Evolutionary conservation across 257 asterid genomes (phyloP).

Genomic region (Lithospermum erythrorhizon): DNA sequence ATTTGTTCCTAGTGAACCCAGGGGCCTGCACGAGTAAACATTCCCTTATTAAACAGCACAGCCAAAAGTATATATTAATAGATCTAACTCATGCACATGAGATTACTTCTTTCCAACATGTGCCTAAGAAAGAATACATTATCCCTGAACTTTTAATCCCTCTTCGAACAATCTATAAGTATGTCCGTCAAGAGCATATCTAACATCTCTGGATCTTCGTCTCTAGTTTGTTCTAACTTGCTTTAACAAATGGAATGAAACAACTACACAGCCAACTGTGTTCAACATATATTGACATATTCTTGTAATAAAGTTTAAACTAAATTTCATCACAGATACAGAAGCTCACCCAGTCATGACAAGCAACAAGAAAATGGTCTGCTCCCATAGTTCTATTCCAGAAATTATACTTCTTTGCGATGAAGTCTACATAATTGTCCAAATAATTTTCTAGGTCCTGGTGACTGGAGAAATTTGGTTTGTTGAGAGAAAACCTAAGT

Average conservation of each 20-base stretch:
- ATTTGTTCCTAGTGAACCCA: constrained; percentile 25
- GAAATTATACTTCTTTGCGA: constrained; percentile 33
- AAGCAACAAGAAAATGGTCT: constrained; percentile 54
- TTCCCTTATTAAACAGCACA: background rate
- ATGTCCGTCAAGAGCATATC: background rate
- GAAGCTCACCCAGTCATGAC: constrained; percentile 59
- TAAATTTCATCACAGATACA: constrained; percentile 2
- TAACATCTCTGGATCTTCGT: background rate
- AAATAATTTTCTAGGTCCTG: constrained; percentile 26
- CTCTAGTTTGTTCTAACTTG: background rate
- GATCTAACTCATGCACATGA: background rate
- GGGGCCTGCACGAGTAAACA: constrained; percentile 33
- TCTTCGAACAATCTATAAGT: background rate
- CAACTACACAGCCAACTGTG: too few relatives aligned
- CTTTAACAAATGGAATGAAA: background rate
- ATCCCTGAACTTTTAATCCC: background rate
- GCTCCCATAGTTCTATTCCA: constrained; percentile 54
- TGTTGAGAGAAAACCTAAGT: constrained; percentile 24
- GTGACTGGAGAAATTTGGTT: constrained; percentile 13
- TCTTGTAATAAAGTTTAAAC: background rate
- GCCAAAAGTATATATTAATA: too few relatives aligned
- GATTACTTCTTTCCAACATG: background rate
- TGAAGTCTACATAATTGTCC: constrained; percentile 23
- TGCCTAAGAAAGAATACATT: background rate
- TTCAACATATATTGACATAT: too few relatives aligned